Base-by-base conservation (phyloP, 2,329 filamentous ascomycete genomes). In the Annulohypoxylon truncatum region DNA sequence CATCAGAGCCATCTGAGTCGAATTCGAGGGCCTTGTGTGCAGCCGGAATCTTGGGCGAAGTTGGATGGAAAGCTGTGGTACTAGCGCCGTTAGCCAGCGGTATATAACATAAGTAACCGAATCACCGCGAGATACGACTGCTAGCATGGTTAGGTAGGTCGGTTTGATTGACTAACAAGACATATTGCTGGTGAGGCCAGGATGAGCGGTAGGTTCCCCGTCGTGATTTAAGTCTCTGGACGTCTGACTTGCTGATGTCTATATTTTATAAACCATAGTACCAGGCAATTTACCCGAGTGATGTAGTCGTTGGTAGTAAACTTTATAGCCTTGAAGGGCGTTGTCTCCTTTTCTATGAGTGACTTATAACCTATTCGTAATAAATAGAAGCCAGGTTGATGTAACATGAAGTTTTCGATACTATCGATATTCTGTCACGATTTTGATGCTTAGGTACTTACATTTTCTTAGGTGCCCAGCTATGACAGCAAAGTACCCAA, bases 1-100 rank as follows among this genome's bases (percentile, higher is more conserved):
- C 72, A 68, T 78, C 78, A 44, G 78, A 79, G 38, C 77, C 78
- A 56, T 82, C 80, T 29, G 77, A 79, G 47, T 81, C 79, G 31
- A 72, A 74, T 38, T 76, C 71, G 47, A 75, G 70, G 7, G 74
- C 68, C 68, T 76, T 74, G 58, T 75, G 73, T n/a, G 73, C 73
- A 46, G 75, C 72, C 31, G 73, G 59, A 46, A 75, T 63, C 52
- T 71, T 76, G 53, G 79, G 77, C 58, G 80, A 80, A 31, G 76
- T 76, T 63, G 78, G 78, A 68, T 72, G 75, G 29, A 76, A 68
- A 50, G 61, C 55, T 66, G 69, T 66, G 70, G 63, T 55, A 20
- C 24, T 48, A 51, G 53, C 54, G 35, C 61, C 28, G 63, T 69
- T 59, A 69, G 66, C 63, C 13, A 60, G 46, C 24, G 55, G 22